Evolutionary conservation across 306 rosid genomes (phyloP).

Genomic region (Morella rubra): DNA sequence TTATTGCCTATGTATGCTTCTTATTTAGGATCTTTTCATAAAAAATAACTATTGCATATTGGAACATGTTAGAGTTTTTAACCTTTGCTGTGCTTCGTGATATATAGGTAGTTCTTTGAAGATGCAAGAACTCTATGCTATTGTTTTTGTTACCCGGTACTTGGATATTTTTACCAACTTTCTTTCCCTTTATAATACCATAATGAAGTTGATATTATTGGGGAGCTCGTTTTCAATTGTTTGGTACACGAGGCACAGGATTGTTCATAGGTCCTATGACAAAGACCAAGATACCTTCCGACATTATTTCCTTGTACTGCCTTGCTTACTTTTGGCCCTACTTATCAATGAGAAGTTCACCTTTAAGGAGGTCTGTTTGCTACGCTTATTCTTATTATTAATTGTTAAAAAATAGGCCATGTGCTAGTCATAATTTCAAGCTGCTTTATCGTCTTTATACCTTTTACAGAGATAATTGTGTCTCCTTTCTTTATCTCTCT

Average conservation of each 20-base stretch:
- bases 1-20: background rate
- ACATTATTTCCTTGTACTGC: slow-evolving; percentile 58
- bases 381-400: slow-evolving; percentile 9
- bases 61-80: background rate
- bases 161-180: slow-evolving; percentile 67
- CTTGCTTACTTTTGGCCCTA: slow-evolving; percentile 73
- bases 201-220: slow-evolving; percentile 84
- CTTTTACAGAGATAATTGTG: slow-evolving; percentile 21
- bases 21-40: background rate
- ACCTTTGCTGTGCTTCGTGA: slow-evolving; percentile 22
- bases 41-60: background rate
- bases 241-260: slow-evolving; percentile 77
- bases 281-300: slow-evolving; percentile 89
- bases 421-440: background rate
- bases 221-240: slow-evolving; percentile 89
- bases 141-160: slow-evolving; percentile 78
- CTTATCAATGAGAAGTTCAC: slow-evolving; percentile 74
- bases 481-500: slow-evolving; percentile 6
- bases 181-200: slow-evolving; percentile 63
- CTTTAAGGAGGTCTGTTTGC: slow-evolving; percentile 63
- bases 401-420: background rate
- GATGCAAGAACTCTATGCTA: slow-evolving; percentile 89
- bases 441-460: slow-evolving; percentile 11
- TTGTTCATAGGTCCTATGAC: slow-evolving; percentile 84
- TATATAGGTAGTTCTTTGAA: slow-evolving; percentile 76